Conservation (phyloP, 208 protist genomes). For the Lotmaria passim region DNA sequence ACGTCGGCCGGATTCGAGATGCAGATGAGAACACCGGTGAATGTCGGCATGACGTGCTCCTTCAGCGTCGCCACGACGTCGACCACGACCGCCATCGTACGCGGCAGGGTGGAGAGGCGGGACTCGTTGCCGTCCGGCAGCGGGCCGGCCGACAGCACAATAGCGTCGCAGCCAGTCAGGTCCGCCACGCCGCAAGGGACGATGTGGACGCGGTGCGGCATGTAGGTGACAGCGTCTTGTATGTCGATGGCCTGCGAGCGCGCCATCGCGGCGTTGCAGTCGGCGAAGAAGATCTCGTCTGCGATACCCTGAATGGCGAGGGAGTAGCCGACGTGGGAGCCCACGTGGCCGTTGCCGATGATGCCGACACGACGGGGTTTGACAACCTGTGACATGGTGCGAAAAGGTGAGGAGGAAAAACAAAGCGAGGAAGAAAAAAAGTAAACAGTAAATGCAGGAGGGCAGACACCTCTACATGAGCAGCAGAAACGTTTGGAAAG, state of each 20-base stretch:
- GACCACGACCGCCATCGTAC: slow-evolving; percentile 43
- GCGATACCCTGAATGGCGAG: slow-evolving; percentile 45
- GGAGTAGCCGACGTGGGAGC: slow-evolving; percentile 51
- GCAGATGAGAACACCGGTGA: slow-evolving; percentile 45
- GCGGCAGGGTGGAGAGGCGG: slow-evolving; percentile 43
- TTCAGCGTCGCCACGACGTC: slow-evolving; percentile 41
- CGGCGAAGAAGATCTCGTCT: slow-evolving; percentile 46
- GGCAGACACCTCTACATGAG: background rate
- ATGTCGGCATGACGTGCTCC: slow-evolving; percentile 36
- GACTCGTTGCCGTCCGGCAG: slow-evolving; percentile 37
- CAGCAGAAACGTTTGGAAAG: too few relatives aligned
- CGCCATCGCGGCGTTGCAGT: slow-evolving; percentile 40
- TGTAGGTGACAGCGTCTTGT: slow-evolving; percentile 47
- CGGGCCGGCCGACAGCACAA: slow-evolving; percentile 46
- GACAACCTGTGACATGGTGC: slow-evolving; percentile 15
- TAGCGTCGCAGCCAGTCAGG: slow-evolving; percentile 40
- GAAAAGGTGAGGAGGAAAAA: slow-evolving; percentile 3
- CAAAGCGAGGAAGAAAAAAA: slow-evolving; percentile 2
- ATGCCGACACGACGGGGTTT: slow-evolving; percentile 47
- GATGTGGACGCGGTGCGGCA: slow-evolving; percentile 42
- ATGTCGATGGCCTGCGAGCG: slow-evolving; percentile 47
- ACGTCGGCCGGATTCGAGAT: slow-evolving; percentile 57
- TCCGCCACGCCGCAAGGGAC: slow-evolving; percentile 32
- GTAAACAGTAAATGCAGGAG: slow-evolving; percentile 9
- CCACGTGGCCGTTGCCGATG: slow-evolving; percentile 51